Evolutionary conservation across 108 stramenopile species (phyloP), one percentile per base, ranked within the genome.

Genomic region (Cylindrotheca fusiformis): DNA sequence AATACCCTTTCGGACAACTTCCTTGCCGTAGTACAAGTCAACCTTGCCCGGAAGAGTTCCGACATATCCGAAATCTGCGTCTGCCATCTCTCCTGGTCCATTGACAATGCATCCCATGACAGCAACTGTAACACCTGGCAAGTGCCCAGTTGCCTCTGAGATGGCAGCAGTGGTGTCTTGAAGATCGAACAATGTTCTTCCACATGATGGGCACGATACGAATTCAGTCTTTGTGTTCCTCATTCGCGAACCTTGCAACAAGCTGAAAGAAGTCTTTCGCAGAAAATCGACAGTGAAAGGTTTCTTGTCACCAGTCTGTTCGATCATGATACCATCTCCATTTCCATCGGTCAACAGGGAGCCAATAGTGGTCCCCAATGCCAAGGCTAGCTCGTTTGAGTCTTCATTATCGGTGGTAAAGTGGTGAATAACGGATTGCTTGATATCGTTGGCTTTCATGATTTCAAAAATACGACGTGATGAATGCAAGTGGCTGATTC

Each of bases 71-170:
- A 97, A 97, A 70, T 97, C 97, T 48, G 97, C 97, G 74, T 97
- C 97, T 2, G 97, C 97, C 97, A 97, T 97, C 71, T 97, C 97
- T 44, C 97, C 97, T 12, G 95, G 95, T 50, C 97, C 97, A 69
- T 97, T 97, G 36, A 97, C 97, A 48, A 97, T 97, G 85, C 97
- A 97, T 31, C 97, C 97, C 97, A 97, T 97, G 48, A 97, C 91
- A n/a, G 97, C 97, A 67, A 97, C 88, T 4, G 95, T 90, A 19
- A 97, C 97, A 8, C 97, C 97, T 28, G 97, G 95, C 65, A 97
- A 79, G 65, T 97, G 97, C 20, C 97, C 97, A 4, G 97, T 97
- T 4, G 87, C 86, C 21, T 91, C 90, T 63, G 76, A 65, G 54
- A 97, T 97, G 60, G 79, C 65, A 33, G 93, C 95, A 1, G 97